Conservation (phyloP, 2,329 filamentous ascomycete genomes). For the Paecilomyces sp. region DNA sequence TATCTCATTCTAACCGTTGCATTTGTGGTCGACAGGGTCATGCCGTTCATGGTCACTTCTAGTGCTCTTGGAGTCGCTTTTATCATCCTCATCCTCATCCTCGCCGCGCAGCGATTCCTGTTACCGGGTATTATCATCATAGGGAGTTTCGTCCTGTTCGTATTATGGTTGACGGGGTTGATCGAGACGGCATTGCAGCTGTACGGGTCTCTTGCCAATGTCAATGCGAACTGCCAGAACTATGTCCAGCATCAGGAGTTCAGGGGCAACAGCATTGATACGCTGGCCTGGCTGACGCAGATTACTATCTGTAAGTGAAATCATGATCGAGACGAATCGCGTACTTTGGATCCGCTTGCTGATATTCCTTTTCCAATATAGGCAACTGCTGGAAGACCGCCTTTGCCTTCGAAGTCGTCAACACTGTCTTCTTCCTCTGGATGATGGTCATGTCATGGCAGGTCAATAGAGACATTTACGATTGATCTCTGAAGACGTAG, state of each 20-base stretch:
- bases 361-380: constrained; percentile 12
- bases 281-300: constrained; percentile 57
- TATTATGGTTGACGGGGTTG: constrained; percentile 55
- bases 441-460: constrained; percentile 58
- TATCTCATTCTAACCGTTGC: background rate
- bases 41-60: constrained; percentile 56
- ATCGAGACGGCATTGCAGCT: constrained; percentile 58
- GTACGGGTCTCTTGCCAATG: constrained; percentile 49
- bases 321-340: background rate
- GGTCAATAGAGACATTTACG: constrained; percentile 35
- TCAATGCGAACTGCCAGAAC: constrained; percentile 53
- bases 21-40: constrained; percentile 45
- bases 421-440: constrained; percentile 57
- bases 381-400: constrained; percentile 56
- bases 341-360: background rate
- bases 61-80: constrained; percentile 52
- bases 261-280: constrained; percentile 45
- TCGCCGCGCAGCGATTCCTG: constrained; percentile 49
- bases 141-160: constrained; percentile 54
- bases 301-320: constrained; percentile 50
- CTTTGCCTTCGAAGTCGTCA: constrained; percentile 58
- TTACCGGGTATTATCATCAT: constrained; percentile 54
- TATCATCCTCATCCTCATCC: constrained; percentile 51
- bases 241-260: constrained; percentile 44
- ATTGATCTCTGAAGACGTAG: constrained; percentile 2